Evolutionary conservation across 2,329 filamentous ascomycete genomes (phyloP), one percentile per base, ranked within the genome.

Genomic region (Lecanicillium sp.): DNA sequence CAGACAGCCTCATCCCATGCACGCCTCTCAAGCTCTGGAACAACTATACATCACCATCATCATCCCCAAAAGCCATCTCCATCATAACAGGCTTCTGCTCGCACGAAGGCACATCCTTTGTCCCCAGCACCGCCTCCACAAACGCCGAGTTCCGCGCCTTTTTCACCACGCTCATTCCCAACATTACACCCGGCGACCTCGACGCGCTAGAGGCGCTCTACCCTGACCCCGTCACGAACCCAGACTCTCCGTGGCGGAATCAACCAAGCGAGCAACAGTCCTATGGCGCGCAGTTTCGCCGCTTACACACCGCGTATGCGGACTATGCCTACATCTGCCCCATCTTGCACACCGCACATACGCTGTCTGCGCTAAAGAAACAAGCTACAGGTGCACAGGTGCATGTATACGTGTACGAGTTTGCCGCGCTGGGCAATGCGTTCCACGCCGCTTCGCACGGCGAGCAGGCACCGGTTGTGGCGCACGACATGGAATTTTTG

Each of bases 1-100:
- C 55, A 12, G 58, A 54, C 4, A 68, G 72, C 11, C 55, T 80
- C 12, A 75, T 85, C 38, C 64, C 69, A 3, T 63, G 69, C 18
- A 59, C 71, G 9, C 80, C 81, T 3, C 64, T 81, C 11, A 61
- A 67, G n/a, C 67, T 70, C n/a, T 82, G 76, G 76, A 54, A 63
- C 18, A 59, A 67, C 1, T 63, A 68, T 1, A 55, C 62, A 18
- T 29, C 4, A 15, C 7, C 22, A 25, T 6, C 22, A 25, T 6
- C 22, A 25, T 6, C 34, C n/a, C 7, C 11, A 14, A 14, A 64
- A 80, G 7, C 75, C 20, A 13, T 48, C 3, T 41, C 51, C 7
- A 69, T 86, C 35, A 59, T 87, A 35, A 84, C 80, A 0, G 82
- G 82, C 7, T 86, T 79, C 63, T 80, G 79, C 56, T 73, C 75